A percentile compares a stretch with the other conserved stretches of the same genome.
Conservation (phyloP, 345 rosid species). For the Kandelia obovata region DNA sequence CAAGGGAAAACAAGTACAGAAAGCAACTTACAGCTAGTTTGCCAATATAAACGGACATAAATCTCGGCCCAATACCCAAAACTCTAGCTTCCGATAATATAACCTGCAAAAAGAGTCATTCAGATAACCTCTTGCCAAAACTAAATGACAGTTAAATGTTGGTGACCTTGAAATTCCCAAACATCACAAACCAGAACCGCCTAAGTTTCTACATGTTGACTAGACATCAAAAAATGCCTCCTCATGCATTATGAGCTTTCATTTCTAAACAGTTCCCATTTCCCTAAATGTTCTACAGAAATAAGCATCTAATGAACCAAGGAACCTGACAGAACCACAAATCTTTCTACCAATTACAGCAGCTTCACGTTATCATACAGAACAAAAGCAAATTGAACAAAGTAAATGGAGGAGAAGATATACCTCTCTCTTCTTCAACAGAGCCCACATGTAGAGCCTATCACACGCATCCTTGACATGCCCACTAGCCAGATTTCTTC, state of each 20-base stretch:
- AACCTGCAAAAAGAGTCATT: constrained; percentile 42
- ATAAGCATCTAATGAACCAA: neutral
- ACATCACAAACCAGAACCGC: neutral
- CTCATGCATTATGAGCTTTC: too few relatives aligned
- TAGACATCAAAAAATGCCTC: too few relatives aligned
- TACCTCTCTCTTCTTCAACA: constrained; percentile 71
- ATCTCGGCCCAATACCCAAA: constrained; percentile 73
- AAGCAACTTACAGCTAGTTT: constrained; percentile 62
- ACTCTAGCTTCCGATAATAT: constrained; percentile 76
- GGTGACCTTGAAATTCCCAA: neutral
- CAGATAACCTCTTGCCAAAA: neutral
- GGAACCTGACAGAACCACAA: neutral
- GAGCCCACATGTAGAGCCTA: constrained; percentile 75
- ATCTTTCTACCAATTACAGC: neutral
- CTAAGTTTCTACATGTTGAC: too few relatives aligned
- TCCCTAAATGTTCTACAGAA: neutral
- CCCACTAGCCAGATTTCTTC: constrained; percentile 62
- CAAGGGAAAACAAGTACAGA: neutral
- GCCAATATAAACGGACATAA: constrained; percentile 77
- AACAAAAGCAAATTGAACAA: neutral
- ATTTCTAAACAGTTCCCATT: too few relatives aligned
- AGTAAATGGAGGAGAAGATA: neutral
- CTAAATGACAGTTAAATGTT: neutral
- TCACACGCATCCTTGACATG: constrained; percentile 77
- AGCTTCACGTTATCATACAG: neutral